A percentile compares a stretch with the other conserved stretches of the same genome.
These are phyloP conservation scores for Podaxis sp. DNA, from an alignment of 768 basidiomycete genomes.

Conservation along the genomic window DNA sequence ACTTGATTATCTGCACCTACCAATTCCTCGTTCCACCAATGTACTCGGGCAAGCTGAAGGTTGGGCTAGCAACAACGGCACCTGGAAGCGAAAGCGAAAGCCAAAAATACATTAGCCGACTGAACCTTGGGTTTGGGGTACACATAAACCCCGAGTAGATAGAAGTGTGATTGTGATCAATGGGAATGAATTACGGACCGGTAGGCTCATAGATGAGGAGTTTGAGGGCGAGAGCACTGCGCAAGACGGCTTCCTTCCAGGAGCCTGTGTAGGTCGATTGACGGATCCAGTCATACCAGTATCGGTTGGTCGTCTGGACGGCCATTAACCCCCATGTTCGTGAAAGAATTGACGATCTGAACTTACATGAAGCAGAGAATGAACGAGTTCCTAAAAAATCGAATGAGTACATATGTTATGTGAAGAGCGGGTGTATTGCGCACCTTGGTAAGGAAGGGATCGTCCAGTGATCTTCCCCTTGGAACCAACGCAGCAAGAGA, in stretches of 20 bases:
- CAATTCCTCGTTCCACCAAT: conserved; percentile 91
- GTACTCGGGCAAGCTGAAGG: conserved; percentile 90
- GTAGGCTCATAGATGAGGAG: conserved; percentile 92
- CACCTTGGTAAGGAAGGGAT: conserved; percentile 72
- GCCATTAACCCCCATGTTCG: background rate
- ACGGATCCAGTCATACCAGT: conserved; percentile 91
- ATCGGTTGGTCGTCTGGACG: conserved; percentile 63
- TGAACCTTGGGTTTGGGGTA: background rate
- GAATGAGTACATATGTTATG: background rate
- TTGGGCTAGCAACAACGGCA: conserved; percentile 93
- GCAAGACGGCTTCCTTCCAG: conserved; percentile 94
- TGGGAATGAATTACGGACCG: conserved; percentile 34
- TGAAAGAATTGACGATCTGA: background rate
- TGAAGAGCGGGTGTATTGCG: conserved; percentile 47
- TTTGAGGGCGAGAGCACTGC: conserved; percentile 92
- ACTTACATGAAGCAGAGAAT: conserved; percentile 55
- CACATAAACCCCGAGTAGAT: conserved; percentile 2
- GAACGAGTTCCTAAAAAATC: conserved; percentile 50
- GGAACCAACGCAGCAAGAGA: background rate
- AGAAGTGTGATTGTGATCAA: background rate
- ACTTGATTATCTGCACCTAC: conserved; percentile 34
- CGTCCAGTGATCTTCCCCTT: conserved; percentile 27
- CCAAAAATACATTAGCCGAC: conserved; percentile 2
- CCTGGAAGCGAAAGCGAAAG: conserved; percentile 37
- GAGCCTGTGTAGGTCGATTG: conserved; percentile 87